Base-by-base conservation (phyloP, 2,329 filamentous ascomycete genomes). In the Paecilomyces sp. region DNA sequence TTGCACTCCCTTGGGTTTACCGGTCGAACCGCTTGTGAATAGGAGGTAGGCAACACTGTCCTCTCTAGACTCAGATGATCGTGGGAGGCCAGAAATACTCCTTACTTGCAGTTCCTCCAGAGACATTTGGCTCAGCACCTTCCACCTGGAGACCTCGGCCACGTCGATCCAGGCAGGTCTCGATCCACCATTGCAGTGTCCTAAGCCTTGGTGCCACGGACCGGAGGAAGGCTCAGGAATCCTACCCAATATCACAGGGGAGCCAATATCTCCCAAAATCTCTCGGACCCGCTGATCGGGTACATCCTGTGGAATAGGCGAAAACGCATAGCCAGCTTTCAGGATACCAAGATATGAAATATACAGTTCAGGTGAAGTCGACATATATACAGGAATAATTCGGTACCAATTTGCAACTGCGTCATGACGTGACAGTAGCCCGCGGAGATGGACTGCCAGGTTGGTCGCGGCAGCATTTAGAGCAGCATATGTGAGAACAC, bases 251-350 rank as follows among this genome's bases (percentile, higher is more conserved):
- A 71, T 59, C 24, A 68, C 64, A 5, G 63, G 61, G 22, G 67
- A 68, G 18, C 57, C 62, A 3, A 73, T 64, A 22, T 72, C 71
- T 53, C 62, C 60, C 18, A 75, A 60, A 11, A 75, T 66, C 25
- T 69, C 67, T 7, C 47, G 54, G 2, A 68, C 60, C 41, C 71
- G 64, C 36, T 70, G 67, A 11, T 54, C 54, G 2, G 75, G 74
- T 0, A 68, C 71, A 54, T 77, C 74, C 31, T 71, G 65, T 0
- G 74, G 71, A n/a, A 77, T 65, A 1, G 75, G 75, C 54, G 66
- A 76, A 58, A 76, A 75, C 8, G 72, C 71, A 34, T 67, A 60
- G 24, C 73, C 74, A 13, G 73, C 69, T 59, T 76, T 76, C 13
- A 76, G 63, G 60, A 68, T 62, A 22, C 64, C 74, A 7, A 76